These are phyloP conservation scores for Rauvolfia tetraphylla DNA, from an alignment of 257 asterid genomes.

Conservation along the genomic window DNA sequence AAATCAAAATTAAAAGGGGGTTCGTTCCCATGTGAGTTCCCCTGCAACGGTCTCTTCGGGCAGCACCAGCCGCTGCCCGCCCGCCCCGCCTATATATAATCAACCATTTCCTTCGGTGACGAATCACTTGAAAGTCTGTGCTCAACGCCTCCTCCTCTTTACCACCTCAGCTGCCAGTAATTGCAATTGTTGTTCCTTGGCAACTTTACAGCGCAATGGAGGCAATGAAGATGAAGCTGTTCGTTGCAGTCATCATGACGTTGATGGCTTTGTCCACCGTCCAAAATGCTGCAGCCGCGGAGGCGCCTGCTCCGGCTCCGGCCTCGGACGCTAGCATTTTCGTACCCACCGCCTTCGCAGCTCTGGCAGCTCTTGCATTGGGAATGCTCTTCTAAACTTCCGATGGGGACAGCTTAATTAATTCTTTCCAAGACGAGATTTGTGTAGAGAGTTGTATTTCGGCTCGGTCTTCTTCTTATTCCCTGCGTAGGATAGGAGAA, in stretches of 20 bases:
- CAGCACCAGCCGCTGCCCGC: constrained; percentile 28
- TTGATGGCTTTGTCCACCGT: constrained; percentile 29
- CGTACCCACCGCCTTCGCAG: constrained; percentile 38
- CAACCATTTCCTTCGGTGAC: not conserved
- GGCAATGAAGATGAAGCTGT: constrained; percentile 45
- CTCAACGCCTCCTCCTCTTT: not conserved
- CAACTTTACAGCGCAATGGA: constrained; percentile 27
- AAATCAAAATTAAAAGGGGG: not conserved
- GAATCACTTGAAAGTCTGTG: not conserved
- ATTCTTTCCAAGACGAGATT: not conserved
- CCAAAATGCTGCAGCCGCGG: constrained; percentile 31
- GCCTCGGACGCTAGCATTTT: constrained; percentile 35
- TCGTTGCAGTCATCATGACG: constrained; percentile 32
- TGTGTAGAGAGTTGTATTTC: constrained; percentile 2
- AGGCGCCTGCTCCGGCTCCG: constrained; percentile 31
- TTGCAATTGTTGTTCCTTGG: not conserved
- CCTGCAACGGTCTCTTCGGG: constrained; percentile 35
- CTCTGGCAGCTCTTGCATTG: constrained; percentile 34
- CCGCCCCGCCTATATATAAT: constrained; percentile 18
- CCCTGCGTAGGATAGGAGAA: not conserved
- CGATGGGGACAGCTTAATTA: not conserved
- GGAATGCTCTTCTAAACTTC: constrained; percentile 36
- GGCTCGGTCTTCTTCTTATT: constrained; percentile 8
- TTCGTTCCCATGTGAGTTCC: not conserved
- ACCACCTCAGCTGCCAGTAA: not conserved